A percentile compares a stretch with the other conserved stretches of the same genome.
phyloP scores from a whole-genome alignment of 352 stramenopile species.

The Phytophthora agathidicida region DNA sequence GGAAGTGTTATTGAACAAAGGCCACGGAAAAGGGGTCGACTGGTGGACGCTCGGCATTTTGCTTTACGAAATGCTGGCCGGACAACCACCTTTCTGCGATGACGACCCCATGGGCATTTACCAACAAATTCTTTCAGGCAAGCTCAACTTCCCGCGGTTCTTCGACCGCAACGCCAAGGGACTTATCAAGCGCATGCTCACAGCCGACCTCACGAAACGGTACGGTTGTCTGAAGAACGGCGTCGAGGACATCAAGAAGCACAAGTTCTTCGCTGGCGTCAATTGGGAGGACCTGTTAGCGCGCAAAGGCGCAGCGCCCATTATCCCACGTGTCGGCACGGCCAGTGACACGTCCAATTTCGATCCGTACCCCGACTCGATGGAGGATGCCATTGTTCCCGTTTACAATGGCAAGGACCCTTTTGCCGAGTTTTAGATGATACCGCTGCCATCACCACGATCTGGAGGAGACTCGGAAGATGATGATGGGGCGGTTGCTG shows the following conservation, averaged over 20 bases:
- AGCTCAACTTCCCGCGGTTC: conserved; percentile 95
- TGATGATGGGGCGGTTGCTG: conserved; percentile 11
- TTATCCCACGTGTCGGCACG: conserved; percentile 92
- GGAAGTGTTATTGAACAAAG: conserved; percentile 91
- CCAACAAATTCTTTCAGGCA: conserved; percentile 94
- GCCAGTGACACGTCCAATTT: conserved; percentile 97
- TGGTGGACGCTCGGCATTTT: conserved; percentile 98
- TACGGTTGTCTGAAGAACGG: conserved; percentile 97
- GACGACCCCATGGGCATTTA: conserved; percentile 97
- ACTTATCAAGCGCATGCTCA: conserved; percentile 97
- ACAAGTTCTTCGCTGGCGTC: conserved; percentile 95
- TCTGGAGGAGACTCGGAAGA: conserved; percentile 7
- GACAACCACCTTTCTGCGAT: conserved; percentile 96
- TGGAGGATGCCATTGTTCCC: conserved; percentile 90
- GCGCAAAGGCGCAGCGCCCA: conserved; percentile 91
- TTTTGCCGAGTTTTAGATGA: conserved; percentile 92
- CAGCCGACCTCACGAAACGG: conserved; percentile 95
- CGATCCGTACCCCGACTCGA: conserved; percentile 95
- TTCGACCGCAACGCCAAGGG: conserved; percentile 96
- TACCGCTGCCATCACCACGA: conserved; percentile 10
- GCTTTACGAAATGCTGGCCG: conserved; percentile 98
- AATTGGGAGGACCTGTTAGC: conserved; percentile 92
- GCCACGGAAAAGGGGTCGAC: conserved; percentile 92
- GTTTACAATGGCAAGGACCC: conserved; percentile 93
- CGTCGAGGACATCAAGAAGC: conserved; percentile 96